These are phyloP conservation scores for Cladosporium phlei DNA, from an alignment of 2,329 filamentous ascomycete genomes.

Conservation along the genomic window DNA sequence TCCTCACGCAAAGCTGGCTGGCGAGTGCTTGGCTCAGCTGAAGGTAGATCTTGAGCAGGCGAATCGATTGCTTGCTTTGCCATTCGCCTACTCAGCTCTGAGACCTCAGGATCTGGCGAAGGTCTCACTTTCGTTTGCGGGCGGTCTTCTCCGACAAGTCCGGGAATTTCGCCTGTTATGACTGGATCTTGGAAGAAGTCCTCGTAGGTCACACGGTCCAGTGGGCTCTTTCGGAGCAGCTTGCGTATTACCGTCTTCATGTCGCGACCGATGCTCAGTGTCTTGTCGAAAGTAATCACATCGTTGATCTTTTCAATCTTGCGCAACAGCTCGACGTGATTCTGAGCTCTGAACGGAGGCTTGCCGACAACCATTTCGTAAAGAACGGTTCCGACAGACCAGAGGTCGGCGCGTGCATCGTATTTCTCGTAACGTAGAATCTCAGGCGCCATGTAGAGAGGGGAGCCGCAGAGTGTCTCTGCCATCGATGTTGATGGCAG, in stretches of 20 bases:
- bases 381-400: slow-evolving; percentile 93
- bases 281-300: slow-evolving; percentile 64
- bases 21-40: slow-evolving; percentile 16
- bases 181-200: slow-evolving; percentile 69
- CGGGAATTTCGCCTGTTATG: slow-evolving; percentile 29
- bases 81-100: slow-evolving; percentile 30
- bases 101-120: slow-evolving; percentile 23
- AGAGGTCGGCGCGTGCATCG: slow-evolving; percentile 92
- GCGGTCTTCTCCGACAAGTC: slow-evolving; percentile 29
- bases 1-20: slow-evolving; percentile 22
- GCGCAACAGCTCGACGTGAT: slow-evolving; percentile 88
- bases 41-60: slow-evolving; percentile 16
- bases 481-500: slow-evolving; percentile 86
- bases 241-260: slow-evolving; percentile 76
- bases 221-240: slow-evolving; percentile 78
- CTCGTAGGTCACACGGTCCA: slow-evolving; percentile 79
- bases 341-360: slow-evolving; percentile 85
- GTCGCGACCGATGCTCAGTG: slow-evolving; percentile 58
- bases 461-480: slow-evolving; percentile 93
- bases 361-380: slow-evolving; percentile 92
- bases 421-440: slow-evolving; percentile 97
- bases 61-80: slow-evolving; percentile 27
- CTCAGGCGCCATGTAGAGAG: slow-evolving; percentile 97
- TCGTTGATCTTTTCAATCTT: slow-evolving; percentile 90
- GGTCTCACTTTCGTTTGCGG: slow-evolving; percentile 20